Conservation (phyloP, 768 basidiomycete genomes). For the Boletus huronensis region DNA sequence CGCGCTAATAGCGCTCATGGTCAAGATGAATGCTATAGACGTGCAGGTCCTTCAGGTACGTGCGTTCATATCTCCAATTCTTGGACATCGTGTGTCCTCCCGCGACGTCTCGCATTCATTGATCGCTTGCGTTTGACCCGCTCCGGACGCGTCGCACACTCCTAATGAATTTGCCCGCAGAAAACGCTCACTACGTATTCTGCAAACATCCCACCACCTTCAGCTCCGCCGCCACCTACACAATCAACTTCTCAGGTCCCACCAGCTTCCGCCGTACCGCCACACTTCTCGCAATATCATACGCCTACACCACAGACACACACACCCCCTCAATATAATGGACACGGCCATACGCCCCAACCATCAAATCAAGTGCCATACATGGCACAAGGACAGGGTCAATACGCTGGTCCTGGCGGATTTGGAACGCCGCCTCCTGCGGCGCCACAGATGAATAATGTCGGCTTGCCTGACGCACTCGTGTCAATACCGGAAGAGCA, state of each 20-base stretch:
- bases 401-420: constrained; percentile 16
- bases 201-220: constrained; percentile 19
- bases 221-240: constrained; percentile 12
- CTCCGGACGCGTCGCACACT: neutral
- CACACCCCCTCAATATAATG: constrained; percentile 28
- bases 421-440: constrained; percentile 23
- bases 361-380: constrained; percentile 19
- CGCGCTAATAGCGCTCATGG: constrained; percentile 74
- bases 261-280: constrained; percentile 44
- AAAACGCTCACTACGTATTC: constrained; percentile 61
- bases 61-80: neutral
- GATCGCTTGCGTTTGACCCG: neutral
- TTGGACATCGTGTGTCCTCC: neutral
- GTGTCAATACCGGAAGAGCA: constrained; percentile 65
- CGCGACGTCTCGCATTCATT: neutral
- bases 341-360: constrained; percentile 29
- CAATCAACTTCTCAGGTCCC: constrained; percentile 26
- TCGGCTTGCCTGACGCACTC: constrained; percentile 47
- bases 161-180: constrained; percentile 28
- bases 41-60: constrained; percentile 72
- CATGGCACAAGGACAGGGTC: constrained; percentile 16
- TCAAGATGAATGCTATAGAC: constrained; percentile 69
- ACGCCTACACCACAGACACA: constrained; percentile 36
- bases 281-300: constrained; percentile 36
- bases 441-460: constrained; percentile 18